Evolutionary conservation across 352 stramenopile species (phyloP), one percentile per base, ranked within the genome.

Genomic region (Globisporangium nagaii): DNA sequence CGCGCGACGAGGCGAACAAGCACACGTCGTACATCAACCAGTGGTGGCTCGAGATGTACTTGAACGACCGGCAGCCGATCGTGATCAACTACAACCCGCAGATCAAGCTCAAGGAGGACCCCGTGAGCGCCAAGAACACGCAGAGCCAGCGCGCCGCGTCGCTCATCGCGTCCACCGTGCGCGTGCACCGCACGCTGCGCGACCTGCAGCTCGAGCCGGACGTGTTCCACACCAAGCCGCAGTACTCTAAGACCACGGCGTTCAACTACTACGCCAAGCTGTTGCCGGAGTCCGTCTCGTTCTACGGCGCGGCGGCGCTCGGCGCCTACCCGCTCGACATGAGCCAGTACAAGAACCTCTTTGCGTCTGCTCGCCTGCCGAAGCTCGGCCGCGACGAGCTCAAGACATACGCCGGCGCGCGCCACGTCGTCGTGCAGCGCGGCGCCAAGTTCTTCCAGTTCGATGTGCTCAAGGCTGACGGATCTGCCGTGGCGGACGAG

Each of bases 41-140:
- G 57, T 95, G 87, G 84, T 97, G 88, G 88, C 84, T 93, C 28
- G 88, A 97, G 52, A 96, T 96, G 88, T 97, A 97, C 70, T 59
- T 97, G 37, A 75, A 49, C 19, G 86, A 96, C 65, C 87, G 88
- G 20, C 78, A 90, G 61, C 75, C 88, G 43, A 63, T 97, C 39
- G 79, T 84, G 28, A 76, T 96, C 65, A 96, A 96, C 73, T 95
- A 93, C 70, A 96, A 96, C 68, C 88, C 88, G 56, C 86, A 96
- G 69, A 79, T 95, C 56, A 90, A 90, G 69, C 80, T 95, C 59
- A 93, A 92, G 60, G 79, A 82, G 54, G 82, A 96, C 65, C 79
- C 78, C 10, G 68, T 79, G 30, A 57, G 77, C 3, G 86, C 73
- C 30, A 96, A 96, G 66, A 96, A 96, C 63, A 53, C 83, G 43